Conservation (phyloP, 805 yeast species). For the Schwanniomyces sp. region DNA sequence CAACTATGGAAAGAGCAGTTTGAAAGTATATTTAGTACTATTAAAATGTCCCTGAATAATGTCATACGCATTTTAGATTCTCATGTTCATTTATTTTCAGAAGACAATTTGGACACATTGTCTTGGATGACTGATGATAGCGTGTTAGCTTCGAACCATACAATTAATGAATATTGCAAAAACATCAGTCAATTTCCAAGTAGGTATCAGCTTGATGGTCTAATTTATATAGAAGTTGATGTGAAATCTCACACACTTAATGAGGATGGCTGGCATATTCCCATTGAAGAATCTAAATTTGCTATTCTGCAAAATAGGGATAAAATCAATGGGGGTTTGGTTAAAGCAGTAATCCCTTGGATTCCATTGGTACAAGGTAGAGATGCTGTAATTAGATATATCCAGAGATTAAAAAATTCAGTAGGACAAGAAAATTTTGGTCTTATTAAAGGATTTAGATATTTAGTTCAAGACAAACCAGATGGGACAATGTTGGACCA, state of each 20-base stretch:
- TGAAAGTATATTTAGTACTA: background rate
- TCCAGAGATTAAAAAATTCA: slow-evolving; percentile 11
- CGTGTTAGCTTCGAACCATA: slow-evolving; percentile 19
- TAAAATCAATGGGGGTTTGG: slow-evolving; percentile 8
- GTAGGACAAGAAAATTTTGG: slow-evolving; percentile 5
- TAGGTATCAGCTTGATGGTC: slow-evolving; percentile 18
- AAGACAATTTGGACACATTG: slow-evolving; percentile 16
- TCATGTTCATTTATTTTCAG: slow-evolving; percentile 38
- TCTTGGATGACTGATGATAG: slow-evolving; percentile 28
- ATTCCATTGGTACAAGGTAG: slow-evolving; percentile 41
- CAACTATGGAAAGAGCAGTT: background rate
- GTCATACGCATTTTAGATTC: slow-evolving; percentile 23
- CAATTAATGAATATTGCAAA: slow-evolving; percentile 23
- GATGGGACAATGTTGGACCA: slow-evolving; percentile 26
- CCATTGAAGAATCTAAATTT: slow-evolving; percentile 24
- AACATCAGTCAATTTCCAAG: slow-evolving; percentile 2
- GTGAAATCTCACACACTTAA: slow-evolving; percentile 14
- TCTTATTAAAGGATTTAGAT: slow-evolving; percentile 41
- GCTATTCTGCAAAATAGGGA: slow-evolving; percentile 14
- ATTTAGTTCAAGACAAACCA: slow-evolving; percentile 44
- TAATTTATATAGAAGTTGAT: slow-evolving; percentile 36
- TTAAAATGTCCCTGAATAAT: background rate
- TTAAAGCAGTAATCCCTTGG: slow-evolving; percentile 43
- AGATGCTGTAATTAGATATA: slow-evolving; percentile 12
- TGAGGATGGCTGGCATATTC: slow-evolving; percentile 17